Evolutionary conservation across 768 basidiomycete genomes (phyloP).

Genomic region (Lactarius quietus): DNA sequence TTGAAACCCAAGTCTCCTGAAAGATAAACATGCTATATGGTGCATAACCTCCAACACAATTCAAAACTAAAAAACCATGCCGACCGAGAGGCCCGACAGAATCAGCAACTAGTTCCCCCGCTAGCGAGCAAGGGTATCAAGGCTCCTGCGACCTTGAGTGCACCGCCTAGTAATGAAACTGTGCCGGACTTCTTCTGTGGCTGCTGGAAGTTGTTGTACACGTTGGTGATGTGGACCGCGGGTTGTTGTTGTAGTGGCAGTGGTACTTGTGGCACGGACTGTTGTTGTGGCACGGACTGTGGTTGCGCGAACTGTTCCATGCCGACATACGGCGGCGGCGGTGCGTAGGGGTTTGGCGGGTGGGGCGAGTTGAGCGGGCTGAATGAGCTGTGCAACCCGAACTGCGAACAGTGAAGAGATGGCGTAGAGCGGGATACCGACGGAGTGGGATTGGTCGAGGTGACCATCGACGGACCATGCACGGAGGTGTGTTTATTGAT

Average conservation of each 20-base stretch:
- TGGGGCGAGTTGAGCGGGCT: neutral
- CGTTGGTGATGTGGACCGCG: neutral
- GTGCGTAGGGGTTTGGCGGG: neutral
- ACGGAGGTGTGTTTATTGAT: neutral
- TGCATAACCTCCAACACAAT: neutral
- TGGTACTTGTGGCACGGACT: neutral
- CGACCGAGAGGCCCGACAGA: neutral
- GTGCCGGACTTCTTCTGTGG: neutral
- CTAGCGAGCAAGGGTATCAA: neutral
- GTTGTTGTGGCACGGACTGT: too few species aligned
- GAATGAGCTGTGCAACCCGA: neutral
- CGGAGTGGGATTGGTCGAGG: neutral
- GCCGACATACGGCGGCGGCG: neutral
- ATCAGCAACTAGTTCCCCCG: neutral
- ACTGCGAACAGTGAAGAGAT: neutral
- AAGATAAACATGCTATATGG: neutral
- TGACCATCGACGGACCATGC: neutral
- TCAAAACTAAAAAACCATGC: neutral
- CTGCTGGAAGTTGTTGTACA: neutral
- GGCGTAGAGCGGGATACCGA: neutral
- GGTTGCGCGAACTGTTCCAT: neutral
- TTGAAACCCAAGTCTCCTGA: neutral
- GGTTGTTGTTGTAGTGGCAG: neutral
- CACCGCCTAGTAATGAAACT: conserved; percentile 8
- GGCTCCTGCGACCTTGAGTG: conserved; percentile 9